Base-by-base conservation (phyloP, 495 filamentous ascomycete genomes). In the Diplogelasinospora grovesii region DNA sequence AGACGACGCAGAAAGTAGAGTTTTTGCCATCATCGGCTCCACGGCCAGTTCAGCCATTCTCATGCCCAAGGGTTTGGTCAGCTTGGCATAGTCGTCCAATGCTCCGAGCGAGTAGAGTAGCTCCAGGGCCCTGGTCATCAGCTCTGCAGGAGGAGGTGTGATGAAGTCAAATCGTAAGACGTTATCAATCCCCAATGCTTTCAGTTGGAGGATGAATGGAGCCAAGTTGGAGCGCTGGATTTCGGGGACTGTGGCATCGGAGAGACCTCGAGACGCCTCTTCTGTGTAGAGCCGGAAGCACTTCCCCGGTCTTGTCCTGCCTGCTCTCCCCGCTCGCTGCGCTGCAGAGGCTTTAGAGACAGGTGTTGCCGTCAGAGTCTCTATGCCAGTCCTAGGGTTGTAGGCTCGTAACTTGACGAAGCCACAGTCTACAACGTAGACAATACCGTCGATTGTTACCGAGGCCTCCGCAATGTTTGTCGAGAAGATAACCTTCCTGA, bases 381-480 rank as follows among this genome's bases (percentile, higher is more conserved):
- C 89, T 46, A 97, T 95, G n/a, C 86, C 85, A 6, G 83, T 92
- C 18, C 56, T 71, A 2, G 90, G 86, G 48, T 95, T 86, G 64
- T 85, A 97, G 4, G 86, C 86, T 23, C 89, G 79, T 3, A 95
- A 62, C 50, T 99, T 97, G 46, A 93, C 88, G 54, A 86, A 95
- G 7, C 93, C 92, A 31, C 79, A 83, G 59, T 98, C 92, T 36
- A 97, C 74, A 13, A 98, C 90, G 53, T 89, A 97, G 32, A 87
- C 79, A 46, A 97, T 86, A 4, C 87, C 89, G 41, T 93, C 84
- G 30, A 98, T 95, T 6, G 92, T 98, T 11, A 98, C 79, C 0
- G 84, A 90, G 14, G 92, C 93, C 66, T 98, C 92, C 23, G 92
- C 87, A 46, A 98, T 96, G 57, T 97, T 97, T 32, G 92, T 97